A percentile compares a stretch with the other conserved stretches of the same genome.
phyloP scores from a whole-genome alignment of 352 stramenopile species.

The Elongisporangium prolatum region DNA sequence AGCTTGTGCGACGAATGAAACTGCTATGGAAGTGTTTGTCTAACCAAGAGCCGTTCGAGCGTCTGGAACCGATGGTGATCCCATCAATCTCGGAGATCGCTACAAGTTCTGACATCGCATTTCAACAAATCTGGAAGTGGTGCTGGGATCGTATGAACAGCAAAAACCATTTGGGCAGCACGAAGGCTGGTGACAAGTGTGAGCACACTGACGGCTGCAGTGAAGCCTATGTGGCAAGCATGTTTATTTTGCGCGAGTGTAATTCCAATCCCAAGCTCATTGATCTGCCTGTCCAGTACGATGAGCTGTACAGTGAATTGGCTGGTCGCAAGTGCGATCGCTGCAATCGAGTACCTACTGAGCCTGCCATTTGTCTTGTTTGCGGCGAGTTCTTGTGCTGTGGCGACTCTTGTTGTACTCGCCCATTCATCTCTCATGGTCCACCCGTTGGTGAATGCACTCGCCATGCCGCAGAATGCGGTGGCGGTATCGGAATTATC shows the following conservation, averaged over 20 bases:
- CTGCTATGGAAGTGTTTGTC: conserved; percentile 74
- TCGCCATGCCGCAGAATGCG: conserved; percentile 77
- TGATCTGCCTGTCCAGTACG: conserved; percentile 80
- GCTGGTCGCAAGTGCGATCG: conserved; percentile 61
- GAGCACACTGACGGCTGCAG: conserved; percentile 83
- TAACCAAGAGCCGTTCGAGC: conserved; percentile 19
- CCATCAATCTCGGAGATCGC: conserved; percentile 56
- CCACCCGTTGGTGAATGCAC: conserved; percentile 82
- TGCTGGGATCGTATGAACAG: conserved; percentile 81
- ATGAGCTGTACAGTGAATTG: conserved; percentile 80
- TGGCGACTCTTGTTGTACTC: conserved; percentile 79
- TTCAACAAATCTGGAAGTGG: conserved; percentile 81
- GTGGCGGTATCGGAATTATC: conserved; percentile 79
- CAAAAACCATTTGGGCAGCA: conserved; percentile 65
- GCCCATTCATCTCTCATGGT: conserved; percentile 67
- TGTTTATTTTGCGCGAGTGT: conserved; percentile 83
- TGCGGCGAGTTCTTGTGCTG: conserved; percentile 83
- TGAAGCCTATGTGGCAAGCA: conserved; percentile 83
- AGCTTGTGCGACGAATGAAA: conserved; percentile 82
- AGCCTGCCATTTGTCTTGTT: conserved; percentile 78
- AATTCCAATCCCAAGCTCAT: conserved; percentile 56
- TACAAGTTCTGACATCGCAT: conserved; percentile 40
- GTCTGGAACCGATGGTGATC: conserved; percentile 20
- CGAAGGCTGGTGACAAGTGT: conserved; percentile 72
- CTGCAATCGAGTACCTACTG: conserved; percentile 60